These are phyloP conservation scores for Heterobasidion annosum DNA, from an alignment of 1,284 basidiomycete species.

Conservation along the genomic window DNA sequence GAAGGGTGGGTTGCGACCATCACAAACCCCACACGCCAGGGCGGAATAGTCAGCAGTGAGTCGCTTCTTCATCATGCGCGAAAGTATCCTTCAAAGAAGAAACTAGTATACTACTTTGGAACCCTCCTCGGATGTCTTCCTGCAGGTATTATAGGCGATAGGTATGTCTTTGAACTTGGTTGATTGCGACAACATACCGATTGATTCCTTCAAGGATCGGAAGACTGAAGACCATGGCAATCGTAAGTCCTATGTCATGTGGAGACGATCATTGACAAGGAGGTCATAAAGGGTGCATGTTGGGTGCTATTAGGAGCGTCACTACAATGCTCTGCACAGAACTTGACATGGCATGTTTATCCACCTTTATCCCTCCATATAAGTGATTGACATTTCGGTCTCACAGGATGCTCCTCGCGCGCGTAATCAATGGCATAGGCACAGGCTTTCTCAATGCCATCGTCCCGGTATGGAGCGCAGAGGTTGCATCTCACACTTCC, in stretches of 20 bases:
- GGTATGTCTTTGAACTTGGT: conserved; percentile 12
- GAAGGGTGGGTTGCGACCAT: conserved; percentile 40
- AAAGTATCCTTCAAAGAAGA: not conserved
- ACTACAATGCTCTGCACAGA: conserved; percentile 41
- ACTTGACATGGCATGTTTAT: conserved; percentile 30
- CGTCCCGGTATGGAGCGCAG: conserved; percentile 43
- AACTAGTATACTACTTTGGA: conserved; percentile 35
- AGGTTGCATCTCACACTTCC: conserved; percentile 36
- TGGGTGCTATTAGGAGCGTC: conserved; percentile 40
- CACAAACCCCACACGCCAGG: conserved; percentile 39
- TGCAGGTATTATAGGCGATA: conserved; percentile 33
- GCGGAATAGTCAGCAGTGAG: conserved; percentile 39
- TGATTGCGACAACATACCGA: not conserved
- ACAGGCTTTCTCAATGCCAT: conserved; percentile 43
- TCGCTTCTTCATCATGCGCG: conserved; percentile 9
- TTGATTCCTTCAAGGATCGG: conserved; percentile 22
- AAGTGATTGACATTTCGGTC: not conserved
- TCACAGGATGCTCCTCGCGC: conserved; percentile 39
- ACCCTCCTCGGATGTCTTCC: conserved; percentile 39
- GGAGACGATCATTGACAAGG: too few species aligned
- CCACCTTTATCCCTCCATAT: not conserved
- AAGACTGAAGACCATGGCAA: conserved; percentile 34
- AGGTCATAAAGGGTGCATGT: conserved; percentile 20
- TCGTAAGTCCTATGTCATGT: conserved; percentile 14
- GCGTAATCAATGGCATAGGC: conserved; percentile 42